A percentile compares a stretch with the other conserved stretches of the same genome.
These are phyloP conservation scores for Leucoagaricus sp. DNA, from an alignment of 1,284 basidiomycete genomes.

Conservation along the genomic window DNA sequence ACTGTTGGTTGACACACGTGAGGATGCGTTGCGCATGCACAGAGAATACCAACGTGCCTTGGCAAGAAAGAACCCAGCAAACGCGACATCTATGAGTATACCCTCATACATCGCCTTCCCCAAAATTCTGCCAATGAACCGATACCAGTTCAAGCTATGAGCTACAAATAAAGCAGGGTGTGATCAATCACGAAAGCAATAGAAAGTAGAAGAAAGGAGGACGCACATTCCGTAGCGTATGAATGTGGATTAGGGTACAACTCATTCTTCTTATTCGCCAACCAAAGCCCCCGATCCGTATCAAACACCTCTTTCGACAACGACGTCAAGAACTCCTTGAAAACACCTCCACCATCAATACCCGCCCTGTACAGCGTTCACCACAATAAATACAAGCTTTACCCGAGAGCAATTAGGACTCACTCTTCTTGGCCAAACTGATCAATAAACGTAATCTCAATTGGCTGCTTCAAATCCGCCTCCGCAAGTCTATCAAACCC, in stretches of 20 bases:
- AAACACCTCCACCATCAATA: conserved; percentile 95
- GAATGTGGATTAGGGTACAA: conserved; percentile 93
- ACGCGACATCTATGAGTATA: conserved; percentile 94
- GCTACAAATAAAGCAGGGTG: conserved; percentile 39
- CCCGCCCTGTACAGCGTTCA: conserved; percentile 57
- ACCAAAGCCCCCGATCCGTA: conserved; percentile 92
- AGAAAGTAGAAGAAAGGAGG: not conserved
- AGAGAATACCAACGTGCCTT: conserved; percentile 54
- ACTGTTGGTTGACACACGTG: conserved; percentile 45
- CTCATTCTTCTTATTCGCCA: conserved; percentile 87
- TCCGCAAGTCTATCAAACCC: conserved; percentile 84
- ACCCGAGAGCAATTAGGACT: conserved; percentile 30
- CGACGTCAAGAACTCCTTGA: conserved; percentile 97
- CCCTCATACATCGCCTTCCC: conserved; percentile 98
- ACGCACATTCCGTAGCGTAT: conserved; percentile 83
- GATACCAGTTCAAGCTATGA: conserved; percentile 90
- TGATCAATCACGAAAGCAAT: not conserved
- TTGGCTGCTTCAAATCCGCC: conserved; percentile 73
- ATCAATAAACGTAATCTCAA: conserved; percentile 91
- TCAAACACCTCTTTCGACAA: conserved; percentile 94
- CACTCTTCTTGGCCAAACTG: conserved; percentile 85
- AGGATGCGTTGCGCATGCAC: not conserved
- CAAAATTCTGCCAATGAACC: conserved; percentile 90
- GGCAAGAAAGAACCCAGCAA: conserved; percentile 93
- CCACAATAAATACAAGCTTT: not conserved